Conservation (phyloP, 2,329 filamentous ascomycete genomes). For the Colletotrichum karsti region DNA sequence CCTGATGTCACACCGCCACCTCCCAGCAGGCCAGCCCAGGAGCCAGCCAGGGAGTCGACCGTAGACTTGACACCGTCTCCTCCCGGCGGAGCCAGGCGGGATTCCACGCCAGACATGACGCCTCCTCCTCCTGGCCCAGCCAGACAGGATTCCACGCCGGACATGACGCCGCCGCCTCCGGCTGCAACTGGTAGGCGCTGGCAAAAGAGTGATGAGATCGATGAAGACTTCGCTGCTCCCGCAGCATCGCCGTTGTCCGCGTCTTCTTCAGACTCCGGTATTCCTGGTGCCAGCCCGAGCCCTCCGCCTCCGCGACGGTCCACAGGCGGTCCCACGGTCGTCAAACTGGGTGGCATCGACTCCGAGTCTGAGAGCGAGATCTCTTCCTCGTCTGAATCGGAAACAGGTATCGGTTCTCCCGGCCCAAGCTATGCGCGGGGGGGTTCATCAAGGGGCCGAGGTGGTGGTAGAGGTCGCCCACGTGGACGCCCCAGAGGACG, state of each 20-base stretch:
- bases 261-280: slow-evolving; percentile 19
- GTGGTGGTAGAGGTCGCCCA: slow-evolving; percentile 6
- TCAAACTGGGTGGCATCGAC: slow-evolving; percentile 23
- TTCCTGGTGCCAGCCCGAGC: slow-evolving; percentile 8
- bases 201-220: not conserved
- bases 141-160: not conserved
- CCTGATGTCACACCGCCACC: not conserved
- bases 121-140: not conserved
- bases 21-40: not conserved
- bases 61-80: not conserved
- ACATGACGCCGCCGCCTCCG: slow-evolving; percentile 12
- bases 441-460: not conserved
- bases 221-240: not conserved
- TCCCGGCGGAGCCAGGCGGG: not conserved
- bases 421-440: not conserved
- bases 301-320: slow-evolving; percentile 9
- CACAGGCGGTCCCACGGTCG: slow-evolving; percentile 17
- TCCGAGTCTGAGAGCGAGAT: slow-evolving; percentile 26
- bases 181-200: not conserved
- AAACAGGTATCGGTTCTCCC: slow-evolving; percentile 14
- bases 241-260: not conserved
- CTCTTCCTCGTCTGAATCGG: slow-evolving; percentile 13
- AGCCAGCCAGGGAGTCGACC: not conserved
- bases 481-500: slow-evolving; percentile 5
- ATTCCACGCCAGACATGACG: not conserved